Conservation (phyloP, 2,329 filamentous ascomycete species). For the Bretziella fagacearum region DNA sequence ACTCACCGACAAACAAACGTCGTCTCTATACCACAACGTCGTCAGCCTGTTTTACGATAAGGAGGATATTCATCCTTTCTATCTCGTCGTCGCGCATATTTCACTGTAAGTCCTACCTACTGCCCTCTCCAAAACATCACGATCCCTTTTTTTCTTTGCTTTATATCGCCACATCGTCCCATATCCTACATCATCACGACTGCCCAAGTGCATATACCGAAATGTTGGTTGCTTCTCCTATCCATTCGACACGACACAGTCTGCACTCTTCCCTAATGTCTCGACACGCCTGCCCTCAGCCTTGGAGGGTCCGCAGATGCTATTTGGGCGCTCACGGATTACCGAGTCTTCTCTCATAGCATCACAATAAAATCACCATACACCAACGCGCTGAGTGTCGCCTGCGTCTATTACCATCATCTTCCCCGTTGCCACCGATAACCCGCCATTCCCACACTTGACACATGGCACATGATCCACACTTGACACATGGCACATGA, state of each 20-base stretch:
- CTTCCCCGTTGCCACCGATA: background rate
- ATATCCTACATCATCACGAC: background rate
- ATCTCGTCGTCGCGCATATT: constrained; percentile 12
- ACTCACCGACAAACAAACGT: constrained; percentile 15
- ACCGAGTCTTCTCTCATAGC: background rate
- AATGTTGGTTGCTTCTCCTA: constrained; percentile 2
- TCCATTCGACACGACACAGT: background rate
- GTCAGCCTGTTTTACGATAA: constrained; percentile 13
- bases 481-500: background rate
- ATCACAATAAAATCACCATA: background rate
- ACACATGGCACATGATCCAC: too few relatives aligned
- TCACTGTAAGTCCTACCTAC: constrained; percentile 9
- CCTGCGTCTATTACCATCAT: background rate
- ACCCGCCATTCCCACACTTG: background rate
- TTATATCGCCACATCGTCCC: background rate
- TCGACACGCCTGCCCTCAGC: too few relatives aligned
- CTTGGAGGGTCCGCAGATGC: too few relatives aligned
- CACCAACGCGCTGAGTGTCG: constrained; percentile 11
- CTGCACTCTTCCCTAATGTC: too few relatives aligned
- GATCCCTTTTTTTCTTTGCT: background rate
- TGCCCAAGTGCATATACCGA: background rate
- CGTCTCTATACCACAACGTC: constrained; percentile 12
- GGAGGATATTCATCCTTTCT: constrained; percentile 14
- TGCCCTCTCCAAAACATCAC: background rate
- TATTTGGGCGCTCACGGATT: background rate